Evolutionary conservation across 768 basidiomycete species (phyloP).

Genomic region (Suillus spraguei): DNA sequence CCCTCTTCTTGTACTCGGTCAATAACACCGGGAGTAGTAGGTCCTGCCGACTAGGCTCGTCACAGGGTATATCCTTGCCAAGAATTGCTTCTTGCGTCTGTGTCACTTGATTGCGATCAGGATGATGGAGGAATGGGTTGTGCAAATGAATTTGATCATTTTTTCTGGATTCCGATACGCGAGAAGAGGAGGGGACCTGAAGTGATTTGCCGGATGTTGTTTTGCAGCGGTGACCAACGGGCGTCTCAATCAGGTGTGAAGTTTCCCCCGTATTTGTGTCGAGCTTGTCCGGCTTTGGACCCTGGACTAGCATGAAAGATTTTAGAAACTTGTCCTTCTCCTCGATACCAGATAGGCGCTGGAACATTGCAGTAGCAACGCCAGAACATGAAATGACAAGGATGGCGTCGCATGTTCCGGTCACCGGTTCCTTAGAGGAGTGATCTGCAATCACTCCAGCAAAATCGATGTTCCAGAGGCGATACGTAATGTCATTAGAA

Average conservation of each 20-base stretch:
- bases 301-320: not conserved
- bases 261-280: not conserved
- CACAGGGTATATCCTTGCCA: not conserved
- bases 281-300: too few relatives aligned
- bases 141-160: accelerated
- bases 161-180: too few relatives aligned
- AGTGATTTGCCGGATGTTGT: not conserved
- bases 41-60: too few relatives aligned
- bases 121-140: not conserved
- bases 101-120: not conserved
- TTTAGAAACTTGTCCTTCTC: not conserved
- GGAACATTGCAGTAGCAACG: too few relatives aligned
- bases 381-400: not conserved
- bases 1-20: too few relatives aligned
- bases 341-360: not conserved
- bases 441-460: not conserved
- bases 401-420: not conserved
- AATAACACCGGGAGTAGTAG: too few relatives aligned
- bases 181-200: not conserved
- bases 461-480: too few relatives aligned
- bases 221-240: not conserved
- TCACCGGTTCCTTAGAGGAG: not conserved
- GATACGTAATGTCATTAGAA: not conserved
- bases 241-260: too few relatives aligned
- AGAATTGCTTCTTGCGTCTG: not conserved